Percentiles rank a stretch among this genome's conserved stretches.
Conservation (phyloP, 2,329 filamentous ascomycete species). For the Colletotrichum musae region DNA sequence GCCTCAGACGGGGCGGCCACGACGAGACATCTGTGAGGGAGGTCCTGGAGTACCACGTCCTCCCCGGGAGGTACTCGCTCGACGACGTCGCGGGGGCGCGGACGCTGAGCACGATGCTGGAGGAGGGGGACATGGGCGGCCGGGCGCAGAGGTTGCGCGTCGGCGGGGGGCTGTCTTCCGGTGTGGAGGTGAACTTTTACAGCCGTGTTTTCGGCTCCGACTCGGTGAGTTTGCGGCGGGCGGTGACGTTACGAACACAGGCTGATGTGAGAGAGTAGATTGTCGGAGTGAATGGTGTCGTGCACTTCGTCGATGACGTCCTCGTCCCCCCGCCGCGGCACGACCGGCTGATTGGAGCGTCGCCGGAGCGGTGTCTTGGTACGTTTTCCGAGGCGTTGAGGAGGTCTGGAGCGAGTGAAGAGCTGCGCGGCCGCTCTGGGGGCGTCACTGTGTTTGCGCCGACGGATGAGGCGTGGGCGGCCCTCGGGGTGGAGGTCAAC, state of each 20-base stretch:
- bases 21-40: constrained; percentile 58
- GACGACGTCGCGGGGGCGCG: neutral
- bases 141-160: constrained; percentile 10
- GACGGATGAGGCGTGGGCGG: constrained; percentile 18
- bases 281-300: constrained; percentile 3
- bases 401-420: neutral
- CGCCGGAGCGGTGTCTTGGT: constrained; percentile 8
- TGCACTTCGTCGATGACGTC: constrained; percentile 31
- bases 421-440: neutral
- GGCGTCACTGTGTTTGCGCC: constrained; percentile 30
- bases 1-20: neutral
- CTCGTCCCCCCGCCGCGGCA: constrained; percentile 35
- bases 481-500: neutral
- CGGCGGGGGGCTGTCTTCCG: neutral
- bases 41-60: constrained; percentile 32
- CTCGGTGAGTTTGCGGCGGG: constrained; percentile 1
- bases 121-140: constrained; percentile 1
- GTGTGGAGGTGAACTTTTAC: constrained; percentile 19
- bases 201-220: neutral
- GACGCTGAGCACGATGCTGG: constrained; percentile 2
- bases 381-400: constrained; percentile 21
- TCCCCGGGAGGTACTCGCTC: neutral
- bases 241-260: too few species aligned
- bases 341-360: constrained; percentile 17
- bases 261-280: neutral